Evolutionary conservation across 2,329 filamentous ascomycete genomes (phyloP), one percentile per base, ranked within the genome.

Genomic region (Arthrobotrys iridis): DNA sequence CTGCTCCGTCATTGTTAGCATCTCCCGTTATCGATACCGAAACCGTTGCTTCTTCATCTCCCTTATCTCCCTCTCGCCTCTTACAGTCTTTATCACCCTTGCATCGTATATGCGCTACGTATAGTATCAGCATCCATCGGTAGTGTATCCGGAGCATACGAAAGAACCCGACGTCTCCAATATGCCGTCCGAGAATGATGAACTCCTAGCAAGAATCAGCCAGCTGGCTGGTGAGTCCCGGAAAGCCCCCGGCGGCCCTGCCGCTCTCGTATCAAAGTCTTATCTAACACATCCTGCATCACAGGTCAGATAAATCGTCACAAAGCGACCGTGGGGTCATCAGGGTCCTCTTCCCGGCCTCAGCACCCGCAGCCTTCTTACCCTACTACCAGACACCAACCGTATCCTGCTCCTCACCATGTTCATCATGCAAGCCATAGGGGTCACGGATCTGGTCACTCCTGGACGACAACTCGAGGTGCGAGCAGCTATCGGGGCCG

Each of bases 221-320:
- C 85, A 85, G 79, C 83, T 88, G 79, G 85, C 86, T 82, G 86
- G 86, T 87, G 81, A 81, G 82, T 70, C 43, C 40, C 63, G 24
- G 28, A 18, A 13, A 18, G 1, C 26, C 48, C 40, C 37, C 50
- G 70, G 72, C 37, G 37, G 28, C 15, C 15, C 15, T 22, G 35
- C 58, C 35, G 57, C 37, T 28, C 20, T 45, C 59, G 52, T 46
- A 45, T 37, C 45, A 45, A 77, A 57, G 52, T 65, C 59, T 35
- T 50, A n/a, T 46, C 66, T 71, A 46, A 77, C 45, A 24, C 15
- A 30, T 15, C 68, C 72, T 45, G 24, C 55, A 45, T 40, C 30
- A 7, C 77, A 93, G 91, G 90, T 78, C 90, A 91, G 82, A 94
- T 95, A 81, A 93, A 93, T 81, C 88, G 89, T 60, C 89, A 91